Evolutionary conservation across 2,329 filamentous ascomycete genomes (phyloP).

Genomic region (Didymosphaeria variabile): DNA sequence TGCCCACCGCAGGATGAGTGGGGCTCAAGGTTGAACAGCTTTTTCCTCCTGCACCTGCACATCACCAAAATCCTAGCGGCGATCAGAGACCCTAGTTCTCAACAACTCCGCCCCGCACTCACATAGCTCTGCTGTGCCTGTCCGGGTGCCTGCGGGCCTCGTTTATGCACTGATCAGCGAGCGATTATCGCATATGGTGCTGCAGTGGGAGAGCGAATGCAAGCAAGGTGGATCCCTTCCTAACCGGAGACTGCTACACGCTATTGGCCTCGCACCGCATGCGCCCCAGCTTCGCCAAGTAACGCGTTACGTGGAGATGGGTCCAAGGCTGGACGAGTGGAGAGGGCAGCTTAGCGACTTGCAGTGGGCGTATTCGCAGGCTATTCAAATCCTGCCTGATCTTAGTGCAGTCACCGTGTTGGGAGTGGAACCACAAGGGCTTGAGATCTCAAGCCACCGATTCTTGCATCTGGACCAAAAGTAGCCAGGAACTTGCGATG

Average conservation of each 20-base stretch:
- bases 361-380: background rate
- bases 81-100: background rate
- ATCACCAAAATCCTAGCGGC: conserved; percentile 4
- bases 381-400: too few species aligned
- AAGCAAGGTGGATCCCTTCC: conserved; percentile 2
- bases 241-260: background rate
- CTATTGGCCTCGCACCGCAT: conserved; percentile 7
- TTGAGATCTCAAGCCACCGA: too few species aligned
- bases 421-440: too few species aligned
- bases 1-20: too few species aligned
- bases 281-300: background rate
- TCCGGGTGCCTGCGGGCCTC: background rate
- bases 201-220: background rate
- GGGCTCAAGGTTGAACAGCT: background rate
- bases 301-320: background rate
- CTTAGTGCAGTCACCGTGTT: too few species aligned
- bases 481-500: too few species aligned
- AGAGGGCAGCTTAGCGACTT: background rate
- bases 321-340: background rate
- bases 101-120: conserved; percentile 2
- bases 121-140: background rate
- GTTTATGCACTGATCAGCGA: conserved; percentile 10
- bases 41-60: conserved; percentile 1
- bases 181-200: background rate
- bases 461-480: too few species aligned